phyloP scores from a whole-genome alignment of 1,284 basidiomycete genomes.

The Meira miltonrushii region DNA sequence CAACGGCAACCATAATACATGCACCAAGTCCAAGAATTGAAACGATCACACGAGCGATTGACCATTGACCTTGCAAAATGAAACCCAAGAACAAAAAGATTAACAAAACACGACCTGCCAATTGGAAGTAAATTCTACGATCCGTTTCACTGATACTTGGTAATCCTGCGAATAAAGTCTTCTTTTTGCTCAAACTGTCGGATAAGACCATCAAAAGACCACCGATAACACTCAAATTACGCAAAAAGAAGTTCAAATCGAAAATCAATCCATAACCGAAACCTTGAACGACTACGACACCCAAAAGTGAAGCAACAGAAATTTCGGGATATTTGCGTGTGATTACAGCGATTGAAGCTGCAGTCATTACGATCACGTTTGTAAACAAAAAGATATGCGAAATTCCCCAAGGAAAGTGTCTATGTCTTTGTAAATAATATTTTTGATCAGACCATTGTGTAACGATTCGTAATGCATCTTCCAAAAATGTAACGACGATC shows the following conservation, averaged over 20 bases:
- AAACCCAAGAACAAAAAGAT: conserved; percentile 99
- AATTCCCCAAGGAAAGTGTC: conserved; percentile 88
- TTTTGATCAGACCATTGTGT: conserved; percentile 95
- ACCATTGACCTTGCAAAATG: conserved; percentile 89
- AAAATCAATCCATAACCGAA: conserved; percentile 92
- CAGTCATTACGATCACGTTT: conserved; percentile 91
- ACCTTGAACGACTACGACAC: conserved; percentile 85
- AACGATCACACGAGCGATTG: conserved; percentile 73
- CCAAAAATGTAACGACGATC: conserved; percentile 96
- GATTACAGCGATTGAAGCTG: conserved; percentile 81
- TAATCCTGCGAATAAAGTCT: conserved; percentile 78
- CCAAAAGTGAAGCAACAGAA: conserved; percentile 80
- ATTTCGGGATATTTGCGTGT: conserved; percentile 80
- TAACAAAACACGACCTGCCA: conserved; percentile 90
- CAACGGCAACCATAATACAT: conserved; percentile 92
- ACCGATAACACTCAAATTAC: conserved; percentile 84
- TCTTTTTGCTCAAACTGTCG: conserved; percentile 78
- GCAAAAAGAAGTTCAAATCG: conserved; percentile 98
- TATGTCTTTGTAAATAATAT: conserved; percentile 63
- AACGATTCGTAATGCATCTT: conserved; percentile 87
- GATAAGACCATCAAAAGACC: conserved; percentile 96
- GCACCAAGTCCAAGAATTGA: conserved; percentile 66
- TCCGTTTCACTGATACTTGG: conserved; percentile 84
- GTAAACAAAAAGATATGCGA: conserved; percentile 85
- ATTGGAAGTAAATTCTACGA: conserved; percentile 84